Evolutionary conservation across 2,329 filamentous ascomycete genomes (phyloP), one percentile per base, ranked within the genome.

Genomic region (Leptographium flavum): DNA sequence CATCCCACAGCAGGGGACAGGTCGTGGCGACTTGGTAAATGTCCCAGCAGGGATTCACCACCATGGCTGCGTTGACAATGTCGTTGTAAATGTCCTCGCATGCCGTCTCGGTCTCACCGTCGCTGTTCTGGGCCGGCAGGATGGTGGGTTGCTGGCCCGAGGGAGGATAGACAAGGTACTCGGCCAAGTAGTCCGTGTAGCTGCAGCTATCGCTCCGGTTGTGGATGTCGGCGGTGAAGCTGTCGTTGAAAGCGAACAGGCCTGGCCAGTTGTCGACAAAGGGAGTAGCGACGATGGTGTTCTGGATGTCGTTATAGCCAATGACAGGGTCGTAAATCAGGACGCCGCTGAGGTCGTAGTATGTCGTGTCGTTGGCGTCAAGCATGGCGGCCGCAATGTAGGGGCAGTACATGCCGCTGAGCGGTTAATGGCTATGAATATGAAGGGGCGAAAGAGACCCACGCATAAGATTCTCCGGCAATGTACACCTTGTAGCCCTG

Each of bases 41-140:
- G 58, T 87, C 77, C 62, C 83, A 93, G 65, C 86, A 92, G 0
- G 85, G 85, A 62, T 92, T 92, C 30, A 75, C 60, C 1, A 64
- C 56, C 5, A 66, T 50, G 8, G 71, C 70, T 27, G 76, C 79
- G 0, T 66, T 52, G 53, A 64, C 65, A 27, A 84, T 71, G 21
- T 71, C 63, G 47, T 69, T 59, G 54, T 71, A 82, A 19, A 85
- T 53, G 47, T 65, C 55, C 42, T 68, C 65, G 57, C 83, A 88
- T 4, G 66, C 69, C 0, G 62, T 55, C 0, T 62, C 62, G 31
- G 54, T 54, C 0, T 38, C 52, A 22, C 56, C 58, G 35, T 62
- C 52, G 23, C 64, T 59, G 42, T 63, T 59, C 21, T 59, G 58
- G 48, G 70, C 70, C 6, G 75, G 68, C 0, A 64, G 53, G 2